Conservation (phyloP, 2,329 filamentous ascomycete genomes). For the Zymoseptoria tritici region DNA sequence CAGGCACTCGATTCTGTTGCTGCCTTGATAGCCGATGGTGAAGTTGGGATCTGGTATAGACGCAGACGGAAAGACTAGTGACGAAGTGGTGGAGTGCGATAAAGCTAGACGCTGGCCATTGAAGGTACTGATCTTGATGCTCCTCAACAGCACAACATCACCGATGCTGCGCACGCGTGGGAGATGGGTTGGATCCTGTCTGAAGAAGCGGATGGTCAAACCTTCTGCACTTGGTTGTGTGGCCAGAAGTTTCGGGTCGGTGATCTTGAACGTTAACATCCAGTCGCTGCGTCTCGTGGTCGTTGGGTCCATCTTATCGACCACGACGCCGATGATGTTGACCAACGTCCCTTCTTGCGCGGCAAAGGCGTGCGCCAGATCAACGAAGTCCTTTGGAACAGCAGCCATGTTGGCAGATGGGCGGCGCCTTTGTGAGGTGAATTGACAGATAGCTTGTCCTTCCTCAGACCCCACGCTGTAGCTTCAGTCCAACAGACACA, state of each 20-base stretch:
- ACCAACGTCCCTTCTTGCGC: slow-evolving; percentile 29
- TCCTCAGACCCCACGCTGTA: neutral
- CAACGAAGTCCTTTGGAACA: slow-evolving; percentile 20
- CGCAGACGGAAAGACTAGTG: slow-evolving; percentile 20
- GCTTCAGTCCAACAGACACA: neutral
- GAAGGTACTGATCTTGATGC: slow-evolving; percentile 22
- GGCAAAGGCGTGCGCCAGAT: slow-evolving; percentile 18
- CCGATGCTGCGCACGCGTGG: slow-evolving; percentile 41
- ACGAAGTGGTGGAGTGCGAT: slow-evolving; percentile 19
- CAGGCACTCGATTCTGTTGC: slow-evolving; percentile 13
- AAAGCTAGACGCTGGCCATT: slow-evolving; percentile 15
- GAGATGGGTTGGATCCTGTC: slow-evolving; percentile 29
- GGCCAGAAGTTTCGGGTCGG: slow-evolving; percentile 27
- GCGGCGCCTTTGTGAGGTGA: neutral
- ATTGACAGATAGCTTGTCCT: neutral
- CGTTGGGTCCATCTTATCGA: slow-evolving; percentile 53
- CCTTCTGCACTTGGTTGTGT: slow-evolving; percentile 13
- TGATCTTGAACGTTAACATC: slow-evolving; percentile 32
- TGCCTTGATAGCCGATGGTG: slow-evolving; percentile 22
- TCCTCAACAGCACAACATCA: slow-evolving; percentile 59
- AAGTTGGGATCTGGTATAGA: slow-evolving; percentile 24
- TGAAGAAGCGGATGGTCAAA: slow-evolving; percentile 54
- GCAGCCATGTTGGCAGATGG: slow-evolving; percentile 6
- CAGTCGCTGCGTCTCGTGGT: slow-evolving; percentile 39
- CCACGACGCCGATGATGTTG: slow-evolving; percentile 63